Evolutionary conservation across 2,329 filamentous ascomycete species (phyloP), one percentile per base, ranked within the genome.

Genomic region (Gremmenia infestans): DNA sequence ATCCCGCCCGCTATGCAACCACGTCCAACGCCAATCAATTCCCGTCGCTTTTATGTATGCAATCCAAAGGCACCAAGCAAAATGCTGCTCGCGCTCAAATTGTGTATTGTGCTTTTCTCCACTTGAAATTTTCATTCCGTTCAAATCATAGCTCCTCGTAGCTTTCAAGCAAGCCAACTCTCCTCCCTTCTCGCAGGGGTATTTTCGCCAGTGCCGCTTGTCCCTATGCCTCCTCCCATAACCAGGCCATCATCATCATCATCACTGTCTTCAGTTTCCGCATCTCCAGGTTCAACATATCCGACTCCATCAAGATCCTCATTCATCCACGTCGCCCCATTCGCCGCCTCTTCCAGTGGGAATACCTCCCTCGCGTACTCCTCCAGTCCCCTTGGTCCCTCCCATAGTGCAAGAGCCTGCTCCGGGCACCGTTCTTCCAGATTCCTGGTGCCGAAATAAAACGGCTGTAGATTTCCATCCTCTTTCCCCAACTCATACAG

Each of bases 341-440:
- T 97, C 35, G 91, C 91, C 65, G 92, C 88, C 74, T 99, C 94
- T 72, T 99, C 94, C 12, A 97, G 81, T 0, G 91, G 90, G 67
- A 97, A 97, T 28, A 95, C 91, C 71, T 97, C 94, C 49, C 89
- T 81, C 1, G 93, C 93, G 71, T 97, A 99, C 72, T 97, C 94
- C 70, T 97, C 91, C 64, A 97, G 81, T 32, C 90, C 89, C 53
- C 94, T 81, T 63, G 91, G 91, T 4, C 91, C 94, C 69, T 96
- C 90, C 94, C 94, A 97, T 23, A 99, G 76, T 64, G 87, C 81
- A 59, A 93, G 77, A 1, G 92, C 89, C 63, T 91, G 85, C 8
- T 81, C 79, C 0, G 91, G 91, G 62, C 88, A 88, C 61, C 80
- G 83, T 2, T 72, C 72, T 61, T 87, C 84, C 23, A 87, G 73